Base-by-base conservation (phyloP, 1,284 basidiomycete species). In the Coniophora puteana region DNA sequence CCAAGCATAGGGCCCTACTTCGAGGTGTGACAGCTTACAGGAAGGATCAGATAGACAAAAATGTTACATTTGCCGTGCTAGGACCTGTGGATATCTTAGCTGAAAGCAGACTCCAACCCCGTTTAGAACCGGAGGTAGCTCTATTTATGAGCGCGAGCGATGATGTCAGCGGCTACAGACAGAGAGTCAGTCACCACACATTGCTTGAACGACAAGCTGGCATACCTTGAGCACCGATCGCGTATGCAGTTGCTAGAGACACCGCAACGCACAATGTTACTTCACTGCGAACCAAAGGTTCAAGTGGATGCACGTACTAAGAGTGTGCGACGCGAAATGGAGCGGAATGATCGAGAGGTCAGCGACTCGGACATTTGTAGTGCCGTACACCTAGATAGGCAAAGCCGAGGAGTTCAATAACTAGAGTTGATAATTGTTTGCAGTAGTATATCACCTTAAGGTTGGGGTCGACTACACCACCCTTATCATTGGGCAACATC, bases 381-480 rank as follows among this genome's bases (percentile, higher is more conserved):
- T 58, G 8, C 60, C 60, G 47, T 62, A 61, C 8, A 62, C 56
- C 48, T 50, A 24, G 10, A 60, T 45, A 8, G 14, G 18, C 18
- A 34, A 22, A 20, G 4, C 21, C 14, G 3, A 24, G 11, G n/a
- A 16, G 25, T 8, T 23, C 7, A 14, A 17, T 2, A 23, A 11
- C n/a, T 40, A 20, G 17, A 14, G 32, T 13, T 24, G n/a, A n/a
- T n/a, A n/a, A n/a, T n/a, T n/a, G n/a, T n/a, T n/a, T n/a, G n/a
- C n/a, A n/a, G n/a, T 22, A 18, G 33, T 13, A 13, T 5, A 12
- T 13, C 40, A 78, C 77, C 47, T 66, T 63, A 11, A 80, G 58
- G 31, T 62, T 59, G 3, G 67, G 57, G 58, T 75, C 74, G 26
- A 82, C 78, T 8, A 80, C 78, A 42, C 79, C 79, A 32, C 74